These are phyloP conservation scores for Plectosphaerella cucumerina DNA, from an alignment of 2,329 filamentous ascomycete species.

Conservation along the genomic window DNA sequence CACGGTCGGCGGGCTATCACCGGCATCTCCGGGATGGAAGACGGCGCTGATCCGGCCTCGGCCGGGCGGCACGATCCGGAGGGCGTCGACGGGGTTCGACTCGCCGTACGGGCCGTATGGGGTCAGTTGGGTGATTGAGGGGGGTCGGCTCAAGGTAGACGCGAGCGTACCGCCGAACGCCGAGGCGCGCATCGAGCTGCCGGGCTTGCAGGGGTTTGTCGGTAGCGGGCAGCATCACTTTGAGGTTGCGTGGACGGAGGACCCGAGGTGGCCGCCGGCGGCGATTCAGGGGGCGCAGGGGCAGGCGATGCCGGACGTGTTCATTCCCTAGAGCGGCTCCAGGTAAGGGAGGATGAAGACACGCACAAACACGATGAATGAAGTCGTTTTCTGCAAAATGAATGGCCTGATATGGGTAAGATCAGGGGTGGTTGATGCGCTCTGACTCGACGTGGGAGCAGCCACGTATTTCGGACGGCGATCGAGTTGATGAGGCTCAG, in stretches of 20 bases:
- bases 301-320: background rate
- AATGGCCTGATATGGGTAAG: no score
- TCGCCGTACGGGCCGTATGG: slow-evolving; percentile 3
- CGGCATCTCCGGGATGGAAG: slow-evolving; percentile 18
- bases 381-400: no score
- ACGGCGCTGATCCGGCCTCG: slow-evolving; percentile 3
- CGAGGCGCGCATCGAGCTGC: slow-evolving; percentile 6
- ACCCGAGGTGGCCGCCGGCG: background rate
- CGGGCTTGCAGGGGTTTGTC: background rate
- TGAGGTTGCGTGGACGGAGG: background rate
- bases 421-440: no score
- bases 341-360: no score
- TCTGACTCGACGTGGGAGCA: no score
- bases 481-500: no score
- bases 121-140: background rate
- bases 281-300: background rate
- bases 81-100: slow-evolving; percentile 4
- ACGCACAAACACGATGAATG: no score
- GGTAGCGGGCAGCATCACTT: background rate
- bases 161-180: slow-evolving; percentile 6
- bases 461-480: no score
- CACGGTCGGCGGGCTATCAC: slow-evolving; percentile 16
- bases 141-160: slow-evolving; percentile 2
- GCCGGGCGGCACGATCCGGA: slow-evolving; percentile 1
- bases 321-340: background rate